phyloP scores from a whole-genome alignment of 192 early-diverging fungal genomes.

The Linnemannia zychae region DNA sequence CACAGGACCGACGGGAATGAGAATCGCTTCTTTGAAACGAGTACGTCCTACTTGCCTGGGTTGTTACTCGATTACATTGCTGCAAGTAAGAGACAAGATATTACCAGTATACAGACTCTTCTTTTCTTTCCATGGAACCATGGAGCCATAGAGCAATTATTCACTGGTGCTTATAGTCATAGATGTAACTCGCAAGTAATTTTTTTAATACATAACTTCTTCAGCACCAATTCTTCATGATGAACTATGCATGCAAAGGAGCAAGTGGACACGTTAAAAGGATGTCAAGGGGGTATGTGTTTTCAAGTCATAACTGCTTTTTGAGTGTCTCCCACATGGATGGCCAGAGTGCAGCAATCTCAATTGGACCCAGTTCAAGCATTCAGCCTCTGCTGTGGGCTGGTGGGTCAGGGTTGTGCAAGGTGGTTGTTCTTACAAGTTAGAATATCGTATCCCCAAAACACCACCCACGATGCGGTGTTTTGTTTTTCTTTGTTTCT shows the following conservation, averaged over 20 bases:
- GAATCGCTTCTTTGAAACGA: slow-evolving; percentile 11
- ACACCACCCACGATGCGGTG: background rate
- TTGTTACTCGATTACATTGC: too few relatives aligned
- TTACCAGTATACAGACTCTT: background rate
- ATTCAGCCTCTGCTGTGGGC: background rate
- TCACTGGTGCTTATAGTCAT: too few relatives aligned
- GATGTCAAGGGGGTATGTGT: background rate
- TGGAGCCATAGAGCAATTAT: too few relatives aligned
- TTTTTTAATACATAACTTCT: background rate
- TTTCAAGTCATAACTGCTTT: background rate
- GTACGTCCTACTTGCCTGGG: too few relatives aligned
- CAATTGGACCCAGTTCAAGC: background rate
- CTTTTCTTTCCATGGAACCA: too few relatives aligned
- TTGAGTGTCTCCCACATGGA: background rate
- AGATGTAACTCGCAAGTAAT: too few relatives aligned
- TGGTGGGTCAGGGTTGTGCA: background rate
- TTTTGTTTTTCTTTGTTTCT: background rate
- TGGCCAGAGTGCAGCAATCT: background rate
- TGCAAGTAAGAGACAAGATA: slow-evolving; percentile 5
- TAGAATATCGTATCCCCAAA: background rate
- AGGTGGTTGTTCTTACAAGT: background rate
- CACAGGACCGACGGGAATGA: slow-evolving; percentile 40
- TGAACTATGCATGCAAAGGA: background rate
- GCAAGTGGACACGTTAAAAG: too few relatives aligned
- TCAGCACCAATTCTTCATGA: background rate